A percentile compares a stretch with the other conserved stretches of the same genome.
Evolutionary conservation across 139 green algal genomes (phyloP).

Genomic region (Trebouxia sp.): DNA sequence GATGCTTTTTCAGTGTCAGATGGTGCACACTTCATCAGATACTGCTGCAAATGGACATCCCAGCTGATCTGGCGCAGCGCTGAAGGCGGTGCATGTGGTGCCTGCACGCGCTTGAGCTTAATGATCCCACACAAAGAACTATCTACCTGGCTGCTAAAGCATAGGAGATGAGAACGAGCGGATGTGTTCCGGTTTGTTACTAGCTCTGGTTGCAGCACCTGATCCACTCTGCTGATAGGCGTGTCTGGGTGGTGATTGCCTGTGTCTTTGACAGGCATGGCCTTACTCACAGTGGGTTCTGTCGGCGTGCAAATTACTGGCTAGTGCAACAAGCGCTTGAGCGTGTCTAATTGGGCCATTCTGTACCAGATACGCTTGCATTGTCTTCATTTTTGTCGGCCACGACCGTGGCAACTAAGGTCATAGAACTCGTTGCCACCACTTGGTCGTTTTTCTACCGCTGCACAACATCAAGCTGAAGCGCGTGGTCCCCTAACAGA

Average conservation of each 20-base stretch:
- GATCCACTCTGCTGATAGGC: not conserved
- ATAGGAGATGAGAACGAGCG: too few relatives aligned
- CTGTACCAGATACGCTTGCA: not conserved
- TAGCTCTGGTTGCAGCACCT: not conserved
- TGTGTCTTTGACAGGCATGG: not conserved
- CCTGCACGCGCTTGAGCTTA: too few relatives aligned
- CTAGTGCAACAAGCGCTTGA: not conserved
- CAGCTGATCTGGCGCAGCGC: slow-evolving; percentile 17
- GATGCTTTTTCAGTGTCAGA: not conserved
- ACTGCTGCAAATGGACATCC: slow-evolving; percentile 24
- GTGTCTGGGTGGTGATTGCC: not conserved
- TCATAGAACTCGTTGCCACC: not conserved
- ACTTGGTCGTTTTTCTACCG: too few relatives aligned
- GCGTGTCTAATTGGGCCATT: not conserved
- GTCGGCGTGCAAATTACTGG: not conserved
- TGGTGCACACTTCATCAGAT: slow-evolving; percentile 26
- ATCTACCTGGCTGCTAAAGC: too few relatives aligned
- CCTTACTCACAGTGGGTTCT: not conserved
- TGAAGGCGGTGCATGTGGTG: not conserved
- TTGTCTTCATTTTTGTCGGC: slow-evolving; percentile 19
- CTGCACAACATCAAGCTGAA: too few relatives aligned
- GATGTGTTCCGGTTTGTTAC: too few relatives aligned
- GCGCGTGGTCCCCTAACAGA: too few relatives aligned
- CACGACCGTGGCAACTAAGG: not conserved
- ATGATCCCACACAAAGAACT: too few relatives aligned